Base-by-base conservation (phyloP, 805 yeast species). In the Scheffersomyces amazonensis region DNA sequence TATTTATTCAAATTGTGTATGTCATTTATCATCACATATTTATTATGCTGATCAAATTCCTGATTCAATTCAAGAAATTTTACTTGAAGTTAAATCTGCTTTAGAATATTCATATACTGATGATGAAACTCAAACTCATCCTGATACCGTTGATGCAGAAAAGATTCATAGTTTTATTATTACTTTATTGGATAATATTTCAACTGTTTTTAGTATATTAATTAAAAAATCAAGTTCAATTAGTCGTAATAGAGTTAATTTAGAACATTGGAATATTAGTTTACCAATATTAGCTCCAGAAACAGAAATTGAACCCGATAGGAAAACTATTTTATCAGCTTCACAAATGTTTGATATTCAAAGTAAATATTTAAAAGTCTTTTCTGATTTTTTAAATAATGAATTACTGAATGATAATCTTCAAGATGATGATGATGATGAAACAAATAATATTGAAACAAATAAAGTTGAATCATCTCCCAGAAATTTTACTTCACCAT, bases 11-110 rank as follows among this genome's bases (percentile, higher is more conserved):
- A 64, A 64, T 16, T 77, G 89, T 18, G 76, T 90, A 38, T 77
- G 81, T 41, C 81, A 83, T 41, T 69, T 91, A 37, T 80, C 89
- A 1, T 74, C 78, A 2, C 96, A 89, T 56, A 75, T 81, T 10
- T 89, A 89, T 52, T 91, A 91, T 56, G 81, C 81, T 42, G 95
- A 88, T 48, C 99, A 93, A 58, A 78, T 84, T 4, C 74, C 82
- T 12, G 97, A 90, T 56, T 82, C 91, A 67, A 66, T 89, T 15
- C 75, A 78, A 20, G 95, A 85, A 41, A 66, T 89, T 12, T 61
- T 81, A 30, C 48, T 72, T 15, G 75, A 69, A 40, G 61, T 64
- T 37, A 69, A 71, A 52, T 47, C 64, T 39, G 48, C 53, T 31
- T 36, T 64, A 43, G 54, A 54, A 19, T 41, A 43, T 18, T 36